Base-by-base conservation (phyloP, 768 basidiomycete species). In the Sarcomyxa edulis region DNA sequence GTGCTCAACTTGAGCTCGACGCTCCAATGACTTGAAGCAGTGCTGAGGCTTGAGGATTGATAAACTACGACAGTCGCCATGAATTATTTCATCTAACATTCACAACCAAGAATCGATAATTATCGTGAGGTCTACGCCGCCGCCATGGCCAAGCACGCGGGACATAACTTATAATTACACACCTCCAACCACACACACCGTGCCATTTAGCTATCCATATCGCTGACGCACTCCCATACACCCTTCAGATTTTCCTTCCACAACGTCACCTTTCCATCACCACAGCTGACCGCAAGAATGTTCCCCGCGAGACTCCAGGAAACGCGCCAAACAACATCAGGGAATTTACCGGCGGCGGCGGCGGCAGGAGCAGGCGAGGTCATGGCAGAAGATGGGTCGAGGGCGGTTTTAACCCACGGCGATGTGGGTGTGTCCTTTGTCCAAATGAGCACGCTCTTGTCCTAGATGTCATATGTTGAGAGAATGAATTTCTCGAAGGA, bases 171-270 rank as follows among this genome's bases (percentile, higher is more conserved):
- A n/a, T n/a, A n/a, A n/a, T n/a, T n/a, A n/a, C n/a, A n/a, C n/a
- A 30, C 28, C 28, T 30, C n/a, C 28, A 30, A 30, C 16, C 5
- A 30, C 12, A 8, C 9, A 36, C 5, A 37, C 11, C 3, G n/a
- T 25, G 11, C n/a, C 6, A 48, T 54, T 64, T 71, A 95, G 55
- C 88, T 90, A 44, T 83, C 83, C 77, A 96, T 82, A 53, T 98
- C 93, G 52, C 85, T 93, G 40, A 98, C 90, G 57, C 93, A 94
- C 62, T 98, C 96, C 89, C 94, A 99, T 14, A 73, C 68, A n/a
- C 90, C 89, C 52, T 86, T 87, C 52, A 96, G 62, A 57, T 89
- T 94, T 66, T 99, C 96, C 62, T 99, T 99, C 95, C 96, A 99
- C 35, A 97, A 67, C 6, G 88, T 92, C 15, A 99, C 95, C 63